Evolutionary conservation across 2,329 filamentous ascomycete species (phyloP).

Genomic region (Lojkania enalia): DNA sequence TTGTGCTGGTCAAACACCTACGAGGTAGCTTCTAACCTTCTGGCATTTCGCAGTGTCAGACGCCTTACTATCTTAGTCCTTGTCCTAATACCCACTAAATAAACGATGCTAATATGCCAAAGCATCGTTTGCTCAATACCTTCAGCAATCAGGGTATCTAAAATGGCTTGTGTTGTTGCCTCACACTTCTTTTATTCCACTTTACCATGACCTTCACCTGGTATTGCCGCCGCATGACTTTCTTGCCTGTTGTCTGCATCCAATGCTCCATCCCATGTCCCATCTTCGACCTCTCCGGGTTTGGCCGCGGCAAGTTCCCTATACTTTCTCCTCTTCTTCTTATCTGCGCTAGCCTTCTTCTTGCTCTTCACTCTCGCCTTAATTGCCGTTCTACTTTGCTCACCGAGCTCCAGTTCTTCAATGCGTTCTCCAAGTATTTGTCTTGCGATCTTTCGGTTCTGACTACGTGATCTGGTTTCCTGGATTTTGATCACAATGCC

Average conservation of each 20-base stretch:
- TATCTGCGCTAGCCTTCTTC: conserved; percentile 73
- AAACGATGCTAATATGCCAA: too few species aligned
- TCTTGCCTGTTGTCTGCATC: conserved; percentile 57
- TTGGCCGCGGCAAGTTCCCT: conserved; percentile 60
- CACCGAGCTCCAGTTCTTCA: conserved; percentile 75
- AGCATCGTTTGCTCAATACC: too few species aligned
- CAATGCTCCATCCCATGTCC: conserved; percentile 69
- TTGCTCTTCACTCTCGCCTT: conserved; percentile 66
- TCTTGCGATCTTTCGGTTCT: conserved; percentile 86
- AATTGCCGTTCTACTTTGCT: conserved; percentile 66
- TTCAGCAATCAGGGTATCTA: too few species aligned
- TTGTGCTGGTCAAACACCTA: too few species aligned
- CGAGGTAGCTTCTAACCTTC: too few species aligned
- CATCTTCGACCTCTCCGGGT: conserved; percentile 31
- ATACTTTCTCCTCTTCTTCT: conserved; percentile 85
- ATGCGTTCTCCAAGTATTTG: conserved; percentile 73
- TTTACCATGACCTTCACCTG: too few species aligned
- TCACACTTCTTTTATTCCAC: background rate
- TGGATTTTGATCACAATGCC: conserved; percentile 94
- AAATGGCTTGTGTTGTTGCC: background rate
- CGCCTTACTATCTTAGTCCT: too few species aligned
- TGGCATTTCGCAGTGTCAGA: too few species aligned
- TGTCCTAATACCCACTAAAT: too few species aligned
- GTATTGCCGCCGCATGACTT: conserved; percentile 38
- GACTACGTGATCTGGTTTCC: conserved; percentile 80